Evolutionary conservation across 2,329 filamentous ascomycete genomes (phyloP).

Genomic region (Madurella fahalii): DNA sequence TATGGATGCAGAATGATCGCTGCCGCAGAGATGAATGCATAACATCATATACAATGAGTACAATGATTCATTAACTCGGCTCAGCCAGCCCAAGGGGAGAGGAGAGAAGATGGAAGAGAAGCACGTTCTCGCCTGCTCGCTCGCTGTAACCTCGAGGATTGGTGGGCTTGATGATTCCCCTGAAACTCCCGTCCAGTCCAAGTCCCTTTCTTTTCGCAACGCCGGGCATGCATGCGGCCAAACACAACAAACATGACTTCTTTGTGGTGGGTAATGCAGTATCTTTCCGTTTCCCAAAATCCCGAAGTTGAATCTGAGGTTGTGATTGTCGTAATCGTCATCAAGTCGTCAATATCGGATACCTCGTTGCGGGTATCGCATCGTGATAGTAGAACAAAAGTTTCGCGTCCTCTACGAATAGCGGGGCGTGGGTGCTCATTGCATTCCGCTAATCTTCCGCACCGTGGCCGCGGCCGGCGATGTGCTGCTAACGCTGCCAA

Average conservation of each 20-base stretch:
- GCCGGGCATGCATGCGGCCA: slow-evolving; percentile 10
- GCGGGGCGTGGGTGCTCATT: not conserved
- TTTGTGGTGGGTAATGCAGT: not conserved
- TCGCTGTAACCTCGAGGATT: not conserved
- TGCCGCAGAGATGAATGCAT: slow-evolving; percentile 13
- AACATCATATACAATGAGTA: slow-evolving; percentile 8
- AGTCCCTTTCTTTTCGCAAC: slow-evolving; percentile 3
- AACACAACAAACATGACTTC: not conserved
- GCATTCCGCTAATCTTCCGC: slow-evolving; percentile 44
- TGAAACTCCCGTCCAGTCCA: not conserved
- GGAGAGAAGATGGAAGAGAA: not conserved
- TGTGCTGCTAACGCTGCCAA: slow-evolving; percentile 53
- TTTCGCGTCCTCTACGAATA: not conserved
- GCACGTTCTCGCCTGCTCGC: not conserved
- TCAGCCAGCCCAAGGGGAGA: not conserved
- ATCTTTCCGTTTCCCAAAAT: not conserved
- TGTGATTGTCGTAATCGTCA: slow-evolving; percentile 10
- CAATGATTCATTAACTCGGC: not conserved
- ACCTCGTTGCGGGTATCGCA: not conserved
- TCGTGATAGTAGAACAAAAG: not conserved
- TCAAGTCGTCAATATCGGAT: slow-evolving; percentile 15
- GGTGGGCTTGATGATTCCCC: not conserved
- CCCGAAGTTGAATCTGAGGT: not conserved
- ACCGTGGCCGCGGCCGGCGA: slow-evolving; percentile 43
- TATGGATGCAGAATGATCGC: slow-evolving; percentile 1